Percentiles rank a stretch among this genome's conserved stretches.
These are phyloP conservation scores for Xylaria nigripes DNA, from an alignment of 495 filamentous ascomycete species.

Conservation along the genomic window DNA sequence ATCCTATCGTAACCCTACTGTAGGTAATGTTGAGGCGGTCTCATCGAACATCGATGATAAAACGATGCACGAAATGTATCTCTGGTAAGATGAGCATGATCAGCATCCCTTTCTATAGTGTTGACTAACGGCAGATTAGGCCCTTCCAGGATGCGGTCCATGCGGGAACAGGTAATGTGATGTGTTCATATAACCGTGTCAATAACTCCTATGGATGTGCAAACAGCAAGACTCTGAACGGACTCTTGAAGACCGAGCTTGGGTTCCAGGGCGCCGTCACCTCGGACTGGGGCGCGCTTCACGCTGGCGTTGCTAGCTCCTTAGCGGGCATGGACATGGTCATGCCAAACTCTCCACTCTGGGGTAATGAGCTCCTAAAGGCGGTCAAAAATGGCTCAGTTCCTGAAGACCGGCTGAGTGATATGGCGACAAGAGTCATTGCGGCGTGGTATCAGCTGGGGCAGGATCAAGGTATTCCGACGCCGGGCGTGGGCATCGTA, in stretches of 20 bases:
- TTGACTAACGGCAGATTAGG: conserved; percentile 9
- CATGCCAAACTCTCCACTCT: conserved; percentile 38
- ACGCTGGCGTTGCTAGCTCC: conserved; percentile 35
- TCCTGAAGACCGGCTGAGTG: conserved; percentile 30
- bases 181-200: conserved; percentile 64
- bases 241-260: conserved; percentile 56
- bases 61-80: conserved; percentile 51
- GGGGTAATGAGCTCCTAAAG: conserved; percentile 18
- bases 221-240: conserved; percentile 54
- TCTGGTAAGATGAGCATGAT: conserved; percentile 40
- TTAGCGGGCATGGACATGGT: conserved; percentile 45
- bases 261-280: conserved; percentile 53
- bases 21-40: conserved; percentile 28
- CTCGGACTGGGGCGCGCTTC: conserved; percentile 47
- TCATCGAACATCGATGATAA: conserved; percentile 46
- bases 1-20: conserved; percentile 34
- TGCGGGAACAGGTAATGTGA: conserved; percentile 53
- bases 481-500: conserved; percentile 23
- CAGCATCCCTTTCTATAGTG: conserved; percentile 21
- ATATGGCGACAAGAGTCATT: conserved; percentile 36
- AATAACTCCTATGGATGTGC: conserved; percentile 60
- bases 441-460: conserved; percentile 38
- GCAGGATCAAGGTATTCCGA: conserved; percentile 32
- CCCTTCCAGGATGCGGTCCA: conserved; percentile 57
- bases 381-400: conserved; percentile 32